Conservation (phyloP, 129 eudicot genomes). For the Artemisia annua region DNA sequence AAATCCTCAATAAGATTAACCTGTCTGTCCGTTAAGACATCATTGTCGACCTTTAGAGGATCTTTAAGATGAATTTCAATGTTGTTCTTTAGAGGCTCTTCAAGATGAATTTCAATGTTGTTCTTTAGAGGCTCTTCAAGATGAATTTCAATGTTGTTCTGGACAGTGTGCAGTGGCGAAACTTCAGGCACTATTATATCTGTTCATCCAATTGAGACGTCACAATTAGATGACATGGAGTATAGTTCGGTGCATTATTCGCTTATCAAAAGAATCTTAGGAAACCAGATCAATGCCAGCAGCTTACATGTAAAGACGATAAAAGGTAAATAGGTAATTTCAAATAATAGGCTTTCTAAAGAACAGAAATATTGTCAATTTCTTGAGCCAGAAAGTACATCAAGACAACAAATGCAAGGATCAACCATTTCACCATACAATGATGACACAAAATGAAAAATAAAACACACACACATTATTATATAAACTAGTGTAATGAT, state of each 20-base stretch:
- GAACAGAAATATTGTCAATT: too few relatives aligned
- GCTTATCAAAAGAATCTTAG: background rate
- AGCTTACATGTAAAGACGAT: background rate
- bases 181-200: slow-evolving; percentile 20
- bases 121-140: too few relatives aligned
- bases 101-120: slow-evolving; percentile 23
- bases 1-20: slow-evolving; percentile 20
- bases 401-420: too few relatives aligned
- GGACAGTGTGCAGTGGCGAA: slow-evolving; percentile 29
- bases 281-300: background rate
- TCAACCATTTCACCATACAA: too few relatives aligned
- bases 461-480: too few relatives aligned
- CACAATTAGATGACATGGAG: background rate
- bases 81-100: slow-evolving; percentile 24
- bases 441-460: too few relatives aligned
- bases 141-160: slow-evolving; percentile 14
- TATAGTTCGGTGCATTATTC: too few relatives aligned
- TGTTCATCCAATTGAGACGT: slow-evolving; percentile 25
- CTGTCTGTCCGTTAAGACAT: slow-evolving; percentile 30
- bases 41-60: slow-evolving; percentile 29
- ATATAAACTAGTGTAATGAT: background rate
- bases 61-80: slow-evolving; percentile 35
- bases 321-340: background rate
- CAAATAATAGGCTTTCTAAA: background rate
- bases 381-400: too few relatives aligned